Evolutionary conservation across 2,329 filamentous ascomycete genomes (phyloP).

Genomic region (Cladophialophora chaetospira): DNA sequence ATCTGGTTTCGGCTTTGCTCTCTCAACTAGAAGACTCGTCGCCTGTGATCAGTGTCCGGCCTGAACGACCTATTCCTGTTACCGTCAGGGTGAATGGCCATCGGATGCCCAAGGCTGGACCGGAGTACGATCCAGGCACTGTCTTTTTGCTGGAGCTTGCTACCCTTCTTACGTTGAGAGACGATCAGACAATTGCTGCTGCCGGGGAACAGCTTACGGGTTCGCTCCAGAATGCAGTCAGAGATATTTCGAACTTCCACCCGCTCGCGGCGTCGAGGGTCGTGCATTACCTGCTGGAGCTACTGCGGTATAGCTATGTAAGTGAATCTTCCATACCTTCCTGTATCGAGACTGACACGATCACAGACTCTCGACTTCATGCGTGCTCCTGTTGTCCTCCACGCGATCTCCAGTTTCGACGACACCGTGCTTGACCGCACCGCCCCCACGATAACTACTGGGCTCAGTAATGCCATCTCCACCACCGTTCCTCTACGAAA

Average conservation of each 20-base stretch:
- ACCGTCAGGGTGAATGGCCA: constrained; percentile 61
- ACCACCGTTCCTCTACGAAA: constrained; percentile 76
- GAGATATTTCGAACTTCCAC: constrained; percentile 77
- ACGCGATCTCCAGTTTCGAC: constrained; percentile 85
- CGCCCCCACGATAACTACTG: constrained; percentile 73
- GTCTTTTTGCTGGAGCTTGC: constrained; percentile 91
- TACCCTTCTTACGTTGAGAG: constrained; percentile 76
- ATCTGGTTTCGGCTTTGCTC: constrained; percentile 72
- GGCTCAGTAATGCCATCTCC: constrained; percentile 76
- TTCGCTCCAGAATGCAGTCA: constrained; percentile 76
- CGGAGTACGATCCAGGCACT: constrained; percentile 79
- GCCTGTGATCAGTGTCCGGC: constrained; percentile 79
- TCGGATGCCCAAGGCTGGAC: constrained; percentile 57
- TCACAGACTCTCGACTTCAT: constrained; percentile 82
- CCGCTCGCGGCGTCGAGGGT: constrained; percentile 80
- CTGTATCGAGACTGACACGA: constrained; percentile 31
- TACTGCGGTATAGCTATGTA: constrained; percentile 84
- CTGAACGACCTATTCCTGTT: constrained; percentile 70
- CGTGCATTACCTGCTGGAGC: constrained; percentile 80
- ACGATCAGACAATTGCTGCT: constrained; percentile 69
- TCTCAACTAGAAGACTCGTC: constrained; percentile 81
- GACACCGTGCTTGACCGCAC: constrained; percentile 75
- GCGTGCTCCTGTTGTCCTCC: constrained; percentile 85
- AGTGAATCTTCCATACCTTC: constrained; percentile 40
- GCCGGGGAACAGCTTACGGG: constrained; percentile 80